A percentile compares a stretch with the other conserved stretches of the same genome.
Evolutionary conservation across 768 basidiomycete genomes (phyloP).

Genomic region (Lactarius indigo): DNA sequence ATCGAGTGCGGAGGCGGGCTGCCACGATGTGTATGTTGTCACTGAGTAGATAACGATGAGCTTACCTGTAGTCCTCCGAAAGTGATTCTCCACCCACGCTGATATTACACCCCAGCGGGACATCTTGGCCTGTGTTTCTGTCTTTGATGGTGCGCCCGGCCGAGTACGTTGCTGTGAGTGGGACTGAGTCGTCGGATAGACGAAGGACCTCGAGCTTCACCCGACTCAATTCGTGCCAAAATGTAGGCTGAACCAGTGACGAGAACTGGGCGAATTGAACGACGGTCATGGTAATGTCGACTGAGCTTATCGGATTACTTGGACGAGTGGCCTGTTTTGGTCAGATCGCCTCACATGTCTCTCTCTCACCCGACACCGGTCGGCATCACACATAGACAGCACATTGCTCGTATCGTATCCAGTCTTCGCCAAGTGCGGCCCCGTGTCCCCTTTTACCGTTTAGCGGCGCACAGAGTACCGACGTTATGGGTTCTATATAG

Average conservation of each 20-base stretch:
- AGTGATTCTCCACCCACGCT: conserved; percentile 66
- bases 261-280: conserved; percentile 89
- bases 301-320: neutral
- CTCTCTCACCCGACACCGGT: neutral
- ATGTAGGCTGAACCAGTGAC: conserved; percentile 82
- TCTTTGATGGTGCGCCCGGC: conserved; percentile 71
- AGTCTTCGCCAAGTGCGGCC: conserved; percentile 39
- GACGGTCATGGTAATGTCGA: conserved; percentile 41
- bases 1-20: conserved; percentile 51
- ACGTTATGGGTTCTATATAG: conserved; percentile 77
- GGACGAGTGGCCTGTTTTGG: neutral
- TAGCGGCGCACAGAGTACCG: conserved; percentile 70
- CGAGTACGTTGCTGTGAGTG: conserved; percentile 64
- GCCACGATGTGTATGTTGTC: neutral
- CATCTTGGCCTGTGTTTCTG: conserved; percentile 67
- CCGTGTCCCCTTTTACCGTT: conserved; percentile 60
- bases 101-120: conserved; percentile 68
- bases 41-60: conserved; percentile 16
- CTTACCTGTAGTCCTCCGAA: conserved; percentile 43
- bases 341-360: neutral
- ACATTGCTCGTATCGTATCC: neutral
- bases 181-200: conserved; percentile 67
- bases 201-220: conserved; percentile 90
- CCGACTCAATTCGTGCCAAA: conserved; percentile 88
- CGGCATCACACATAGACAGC: neutral